Percentiles rank a stretch among this genome's conserved stretches.
Evolutionary conservation across 208 protist species (phyloP).

Genomic region (Wallacemonas sp.): DNA sequence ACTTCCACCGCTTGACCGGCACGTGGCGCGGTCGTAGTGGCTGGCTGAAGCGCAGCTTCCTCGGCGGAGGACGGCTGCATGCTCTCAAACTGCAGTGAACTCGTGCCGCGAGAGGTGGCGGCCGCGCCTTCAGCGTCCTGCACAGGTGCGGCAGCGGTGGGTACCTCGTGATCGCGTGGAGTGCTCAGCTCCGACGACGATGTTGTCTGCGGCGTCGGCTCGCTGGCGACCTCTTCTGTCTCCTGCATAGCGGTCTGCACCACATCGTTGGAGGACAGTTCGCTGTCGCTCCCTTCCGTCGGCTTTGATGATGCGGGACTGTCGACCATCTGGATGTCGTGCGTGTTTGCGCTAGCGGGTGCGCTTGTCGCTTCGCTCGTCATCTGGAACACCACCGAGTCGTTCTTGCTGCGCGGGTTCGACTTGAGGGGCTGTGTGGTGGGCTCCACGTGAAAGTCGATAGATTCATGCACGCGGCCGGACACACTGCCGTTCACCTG

Average conservation of each 20-base stretch:
- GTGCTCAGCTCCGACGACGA: constrained; percentile 1
- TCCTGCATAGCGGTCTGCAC: not conserved
- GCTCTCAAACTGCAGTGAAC: constrained; percentile 1
- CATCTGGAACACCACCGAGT: constrained; percentile 8
- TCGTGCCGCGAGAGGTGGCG: constrained; percentile 4
- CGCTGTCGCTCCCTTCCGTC: too few relatives aligned
- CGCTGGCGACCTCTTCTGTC: not conserved
- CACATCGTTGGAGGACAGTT: not conserved
- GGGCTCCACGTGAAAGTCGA: not conserved
- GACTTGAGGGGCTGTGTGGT: too few relatives aligned
- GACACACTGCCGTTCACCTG: too few relatives aligned
- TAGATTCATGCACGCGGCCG: not conserved
- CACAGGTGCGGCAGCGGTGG: not conserved
- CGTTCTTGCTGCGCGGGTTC: not conserved
- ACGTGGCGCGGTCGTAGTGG: not conserved
- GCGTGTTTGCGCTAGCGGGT: not conserved
- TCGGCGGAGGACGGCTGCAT: constrained; percentile 5
- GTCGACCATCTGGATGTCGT: not conserved
- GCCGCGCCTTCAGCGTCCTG: not conserved
- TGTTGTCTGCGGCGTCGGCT: too few relatives aligned
- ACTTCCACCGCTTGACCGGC: too few relatives aligned
- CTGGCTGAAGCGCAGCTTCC: constrained; percentile 1
- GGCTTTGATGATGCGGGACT: too few relatives aligned
- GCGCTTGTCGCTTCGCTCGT: not conserved
- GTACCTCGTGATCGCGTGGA: not conserved